phyloP scores from a whole-genome alignment of 768 basidiomycete species.

The Mycena maculata region DNA sequence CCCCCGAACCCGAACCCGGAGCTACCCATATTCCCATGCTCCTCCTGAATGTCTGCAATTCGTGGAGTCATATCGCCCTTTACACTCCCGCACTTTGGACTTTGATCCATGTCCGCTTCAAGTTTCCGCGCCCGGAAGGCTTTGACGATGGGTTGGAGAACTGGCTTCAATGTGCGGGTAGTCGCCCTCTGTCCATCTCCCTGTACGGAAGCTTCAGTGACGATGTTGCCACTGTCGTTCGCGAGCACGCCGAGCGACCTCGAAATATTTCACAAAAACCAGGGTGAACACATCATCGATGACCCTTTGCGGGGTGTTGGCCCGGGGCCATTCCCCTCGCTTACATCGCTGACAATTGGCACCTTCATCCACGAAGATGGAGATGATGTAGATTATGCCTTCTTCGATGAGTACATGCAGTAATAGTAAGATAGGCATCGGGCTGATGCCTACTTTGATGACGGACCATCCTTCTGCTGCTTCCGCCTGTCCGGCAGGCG shows the following conservation, averaged over 20 bases:
- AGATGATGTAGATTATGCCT: too few species aligned
- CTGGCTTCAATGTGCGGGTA: not conserved
- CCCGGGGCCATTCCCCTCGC: not conserved
- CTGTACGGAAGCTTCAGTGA: not conserved
- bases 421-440: not conserved
- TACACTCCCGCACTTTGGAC: not conserved
- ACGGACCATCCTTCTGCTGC: not conserved
- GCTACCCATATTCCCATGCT: not conserved
- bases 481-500: not conserved
- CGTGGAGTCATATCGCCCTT: not conserved
- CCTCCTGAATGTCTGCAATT: not conserved
- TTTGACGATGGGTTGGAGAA: not conserved
- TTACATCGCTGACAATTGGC: not conserved
- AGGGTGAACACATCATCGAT: too few species aligned
- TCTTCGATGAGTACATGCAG: not conserved
- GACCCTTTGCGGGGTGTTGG: not conserved
- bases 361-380: too few species aligned
- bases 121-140: not conserved
- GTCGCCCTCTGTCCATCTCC: not conserved
- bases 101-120: not conserved
- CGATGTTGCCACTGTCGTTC: not conserved
- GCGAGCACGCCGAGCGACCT: not conserved
- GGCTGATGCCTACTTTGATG: not conserved
- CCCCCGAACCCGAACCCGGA: not conserved
- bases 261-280: not conserved